Evolutionary conservation across 2,329 filamentous ascomycete genomes (phyloP), one percentile per base, ranked within the genome.

Genomic region (Falciphora oryzae): DNA sequence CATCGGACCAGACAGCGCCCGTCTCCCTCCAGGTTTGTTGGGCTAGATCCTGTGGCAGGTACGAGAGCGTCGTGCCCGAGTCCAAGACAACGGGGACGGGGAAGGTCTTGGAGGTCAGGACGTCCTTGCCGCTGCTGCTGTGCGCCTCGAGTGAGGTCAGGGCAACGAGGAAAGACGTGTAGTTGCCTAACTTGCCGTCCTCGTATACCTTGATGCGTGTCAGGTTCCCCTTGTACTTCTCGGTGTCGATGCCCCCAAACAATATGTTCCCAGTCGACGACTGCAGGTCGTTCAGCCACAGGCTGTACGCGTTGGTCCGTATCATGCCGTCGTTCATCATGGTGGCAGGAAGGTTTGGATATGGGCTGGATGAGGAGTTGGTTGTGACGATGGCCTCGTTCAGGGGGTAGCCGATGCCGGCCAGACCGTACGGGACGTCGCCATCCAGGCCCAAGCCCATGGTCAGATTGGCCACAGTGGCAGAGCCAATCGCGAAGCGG

Each of bases 161-260:
- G 28, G 77, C 72, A 6, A 86, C 81, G 4, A 75, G 70, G 66
- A 85, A 85, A 10, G 83, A 78, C 29, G 76, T 77, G 66, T 77
- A 81, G 38, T 63, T 70, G 67, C 62, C 62, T 35, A 70, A 79
- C 63, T 73, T 68, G 61, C 78, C 73, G 65, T 76, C 72, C 63
- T 80, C 73, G 69, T 86, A 78, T 66, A 92, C 80, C 22, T 88
- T 80, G 32, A 93, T 79, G 7, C 81, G 84, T 59, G 81, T 80
- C 38, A 93, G 79, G 2, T 83, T 74, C 61, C 90, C 90, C 0
- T 80, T 73, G 75, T 87, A 95, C 73, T 93, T 93, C 66, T 82
- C 84, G 0, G 85, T 90, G 73, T 94, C 90, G 65, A 93, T 86
- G n/a, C 90, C 91, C 56, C 91, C 91, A 69, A 94, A 95, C 1